Evolutionary conservation across 2,329 filamentous ascomycete species (phyloP).

Genomic region (Beauveria varroae): DNA sequence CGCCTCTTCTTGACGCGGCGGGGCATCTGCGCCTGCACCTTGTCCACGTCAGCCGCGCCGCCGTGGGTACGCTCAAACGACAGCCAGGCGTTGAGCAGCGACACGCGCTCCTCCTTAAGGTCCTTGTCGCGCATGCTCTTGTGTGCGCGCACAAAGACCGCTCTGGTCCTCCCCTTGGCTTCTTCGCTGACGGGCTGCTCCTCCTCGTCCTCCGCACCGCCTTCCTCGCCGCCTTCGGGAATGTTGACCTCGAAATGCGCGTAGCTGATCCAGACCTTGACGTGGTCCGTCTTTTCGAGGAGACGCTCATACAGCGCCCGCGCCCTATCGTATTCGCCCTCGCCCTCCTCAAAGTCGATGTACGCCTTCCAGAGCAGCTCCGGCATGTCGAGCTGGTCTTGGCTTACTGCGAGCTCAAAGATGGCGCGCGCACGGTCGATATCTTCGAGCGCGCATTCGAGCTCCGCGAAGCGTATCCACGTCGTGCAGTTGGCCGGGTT

Average conservation of each 20-base stretch:
- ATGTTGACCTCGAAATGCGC: constrained; percentile 98
- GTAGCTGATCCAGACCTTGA: constrained; percentile 98
- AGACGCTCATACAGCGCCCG: constrained; percentile 82
- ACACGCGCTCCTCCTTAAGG: constrained; percentile 88
- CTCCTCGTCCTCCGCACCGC: constrained; percentile 48
- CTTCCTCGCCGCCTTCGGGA: constrained; percentile 61
- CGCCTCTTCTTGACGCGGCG: constrained; percentile 86
- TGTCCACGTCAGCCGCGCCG: constrained; percentile 63
- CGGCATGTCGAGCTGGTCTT: constrained; percentile 87
- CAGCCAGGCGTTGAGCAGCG: constrained; percentile 85
- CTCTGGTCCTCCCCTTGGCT: constrained; percentile 74
- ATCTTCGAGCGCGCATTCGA: constrained; percentile 88
- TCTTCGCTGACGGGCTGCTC: constrained; percentile 68
- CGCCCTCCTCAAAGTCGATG: constrained; percentile 97
- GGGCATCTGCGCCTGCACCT: constrained; percentile 89
- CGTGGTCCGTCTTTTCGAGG: constrained; percentile 90
- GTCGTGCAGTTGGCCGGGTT: constrained; percentile 85
- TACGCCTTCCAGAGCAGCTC: constrained; percentile 97
- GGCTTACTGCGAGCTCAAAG: constrained; percentile 80
- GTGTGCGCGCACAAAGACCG: constrained; percentile 78
- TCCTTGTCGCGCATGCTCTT: constrained; percentile 82
- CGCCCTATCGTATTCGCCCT: constrained; percentile 81
- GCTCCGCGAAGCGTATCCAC: constrained; percentile 93
- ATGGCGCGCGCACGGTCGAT: constrained; percentile 81
- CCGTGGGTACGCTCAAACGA: constrained; percentile 87